Evolutionary conservation across 768 basidiomycete species (phyloP), one percentile per base, ranked within the genome.

Genomic region (Phlebiopsis gigantea): DNA sequence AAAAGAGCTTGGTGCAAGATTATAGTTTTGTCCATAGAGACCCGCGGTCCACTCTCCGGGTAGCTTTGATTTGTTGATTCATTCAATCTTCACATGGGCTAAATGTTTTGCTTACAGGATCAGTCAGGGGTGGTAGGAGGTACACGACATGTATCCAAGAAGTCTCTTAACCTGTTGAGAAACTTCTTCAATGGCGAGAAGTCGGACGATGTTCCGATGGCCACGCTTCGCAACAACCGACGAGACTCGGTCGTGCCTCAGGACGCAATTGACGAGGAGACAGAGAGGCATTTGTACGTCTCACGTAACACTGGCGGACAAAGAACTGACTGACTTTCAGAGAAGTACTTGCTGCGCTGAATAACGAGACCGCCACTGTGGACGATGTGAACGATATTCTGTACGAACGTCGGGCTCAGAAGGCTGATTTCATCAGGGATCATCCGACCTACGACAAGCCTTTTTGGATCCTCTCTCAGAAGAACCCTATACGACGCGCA

Each of bases 361-460:
- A 84, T 60, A 73, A 77, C n/a, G 82, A 83, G n/a, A 59, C 70
- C 0, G 69, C 72, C 2, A 68, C 71, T 5, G 69, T 74, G 8
- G 82, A 85, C 59, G 81, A 85, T 44, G 65, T 78, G 8, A 77
- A 78, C 57, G 88, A 95, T 63, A 79, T 79, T 19, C 60, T 79
- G 34, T 78, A 83, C 56, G 90, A 95, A 71, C 80, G 79, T 19
- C 79, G 83, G 6, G 90, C 88, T 7, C 82, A 82, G 63, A 88
- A 85, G 66, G 86, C 88, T 0, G 90, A 95, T 61, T 93, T 96
- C 68, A 96, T 97, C 61, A 82, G 80, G 1, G 82, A 87, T 54
- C 88, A 97, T 71, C 93, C 96, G 0, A 79, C 85, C 2, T 98
- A 90, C 65, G 95, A 98, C 71, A 89, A 84, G 65, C 82, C 90